Evolutionary conservation across 352 stramenopile genomes (phyloP).

Genomic region (Pythium guiyangense): DNA sequence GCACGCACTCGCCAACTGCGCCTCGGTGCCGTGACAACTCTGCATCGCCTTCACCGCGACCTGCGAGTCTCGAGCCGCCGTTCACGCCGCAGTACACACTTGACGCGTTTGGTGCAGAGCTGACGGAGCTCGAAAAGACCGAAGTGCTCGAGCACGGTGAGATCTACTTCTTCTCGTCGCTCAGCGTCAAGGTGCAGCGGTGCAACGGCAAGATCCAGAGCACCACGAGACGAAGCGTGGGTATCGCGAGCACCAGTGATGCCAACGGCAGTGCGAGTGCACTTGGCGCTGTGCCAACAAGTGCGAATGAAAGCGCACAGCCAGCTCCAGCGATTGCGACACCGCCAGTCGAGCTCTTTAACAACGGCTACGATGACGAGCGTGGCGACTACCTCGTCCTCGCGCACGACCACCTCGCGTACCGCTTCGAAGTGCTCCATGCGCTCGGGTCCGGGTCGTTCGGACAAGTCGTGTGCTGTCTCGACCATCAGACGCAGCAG

Average conservation of each 20-base stretch:
- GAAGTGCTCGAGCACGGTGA: conserved; percentile 50
- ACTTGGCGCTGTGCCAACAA: neutral
- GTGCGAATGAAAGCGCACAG: neutral
- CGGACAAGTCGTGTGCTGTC: conserved; percentile 96
- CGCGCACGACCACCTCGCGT: conserved; percentile 90
- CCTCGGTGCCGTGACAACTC: neutral
- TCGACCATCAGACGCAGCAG: conserved; percentile 75
- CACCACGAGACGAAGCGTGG: neutral
- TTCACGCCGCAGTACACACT: conserved; percentile 19
- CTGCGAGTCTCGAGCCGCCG: conserved; percentile 17
- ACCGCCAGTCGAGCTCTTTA: conserved; percentile 41
- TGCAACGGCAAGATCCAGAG: conserved; percentile 25
- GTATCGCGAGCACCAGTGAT: too few species aligned
- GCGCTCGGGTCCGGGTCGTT: conserved; percentile 97
- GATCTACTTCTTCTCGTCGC: conserved; percentile 44
- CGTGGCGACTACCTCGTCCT: conserved; percentile 96
- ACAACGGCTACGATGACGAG: conserved; percentile 95
- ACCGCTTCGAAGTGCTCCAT: conserved; percentile 93
- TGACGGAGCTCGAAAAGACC: conserved; percentile 40
- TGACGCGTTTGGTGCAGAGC: conserved; percentile 17
- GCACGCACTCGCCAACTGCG: too few species aligned
- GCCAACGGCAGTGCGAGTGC: too few species aligned
- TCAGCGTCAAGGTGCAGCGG: conserved; percentile 27
- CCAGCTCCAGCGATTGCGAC: neutral
- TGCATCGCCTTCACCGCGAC: neutral